phyloP scores from a whole-genome alignment of 202 grass and related monocot species.

The Panicum virgatum region DNA sequence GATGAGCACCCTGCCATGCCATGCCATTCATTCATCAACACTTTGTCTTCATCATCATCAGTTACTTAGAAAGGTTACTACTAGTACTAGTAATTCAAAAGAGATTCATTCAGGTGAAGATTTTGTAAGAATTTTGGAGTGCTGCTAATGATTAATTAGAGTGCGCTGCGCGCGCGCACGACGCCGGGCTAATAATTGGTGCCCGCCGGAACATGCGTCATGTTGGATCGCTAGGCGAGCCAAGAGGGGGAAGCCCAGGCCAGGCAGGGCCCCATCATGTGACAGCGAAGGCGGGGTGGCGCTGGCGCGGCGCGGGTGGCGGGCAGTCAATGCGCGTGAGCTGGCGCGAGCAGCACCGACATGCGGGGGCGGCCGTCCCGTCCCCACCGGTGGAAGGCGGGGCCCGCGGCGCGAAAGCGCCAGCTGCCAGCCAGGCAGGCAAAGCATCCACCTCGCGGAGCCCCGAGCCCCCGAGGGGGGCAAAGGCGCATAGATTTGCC shows the following conservation, averaged over 20 bases:
- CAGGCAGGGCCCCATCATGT: constrained; percentile 15
- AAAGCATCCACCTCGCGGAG: background rate
- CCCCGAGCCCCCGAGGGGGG: too few species aligned
- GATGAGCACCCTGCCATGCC: constrained; percentile 77
- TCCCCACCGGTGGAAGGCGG: background rate
- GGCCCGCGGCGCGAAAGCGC: background rate
- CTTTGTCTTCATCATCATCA: too few species aligned
- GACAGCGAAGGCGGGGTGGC: background rate
- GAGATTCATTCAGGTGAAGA: background rate
- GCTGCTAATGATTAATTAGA: background rate
- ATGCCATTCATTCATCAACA: too few species aligned
- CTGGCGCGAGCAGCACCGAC: constrained; percentile 22
- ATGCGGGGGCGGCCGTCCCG: background rate
- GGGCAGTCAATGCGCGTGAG: constrained; percentile 27
- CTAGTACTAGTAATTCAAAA: background rate
- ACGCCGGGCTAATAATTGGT: constrained; percentile 8
- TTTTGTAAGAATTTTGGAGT: too few species aligned
- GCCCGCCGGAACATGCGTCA: background rate
- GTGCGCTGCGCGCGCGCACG: background rate
- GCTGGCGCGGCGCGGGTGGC: background rate
- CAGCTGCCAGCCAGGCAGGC: constrained; percentile 23
- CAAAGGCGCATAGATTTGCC: background rate
- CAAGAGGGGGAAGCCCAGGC: too few species aligned
- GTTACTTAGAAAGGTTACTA: too few species aligned
- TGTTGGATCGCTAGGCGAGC: background rate